Conservation (phyloP, 2,329 filamentous ascomycete species). For the Sporothrix pallida region DNA sequence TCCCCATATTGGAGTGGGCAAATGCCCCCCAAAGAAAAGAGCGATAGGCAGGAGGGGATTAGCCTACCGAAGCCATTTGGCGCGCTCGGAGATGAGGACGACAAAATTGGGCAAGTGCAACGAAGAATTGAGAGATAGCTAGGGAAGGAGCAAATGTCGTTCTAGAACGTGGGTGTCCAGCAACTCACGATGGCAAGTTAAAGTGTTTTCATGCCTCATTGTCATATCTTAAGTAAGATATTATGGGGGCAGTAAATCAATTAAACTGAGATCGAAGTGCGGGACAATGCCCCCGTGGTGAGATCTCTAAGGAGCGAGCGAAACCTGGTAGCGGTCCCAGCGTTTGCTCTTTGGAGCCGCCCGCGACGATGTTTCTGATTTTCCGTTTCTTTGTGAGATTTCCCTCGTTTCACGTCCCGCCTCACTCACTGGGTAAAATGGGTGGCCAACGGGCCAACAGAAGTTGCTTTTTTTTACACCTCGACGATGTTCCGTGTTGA, state of each 20-base stretch:
- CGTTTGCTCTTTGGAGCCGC: not conserved
- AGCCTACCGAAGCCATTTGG: conserved; percentile 1
- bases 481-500: not conserved
- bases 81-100: conserved; percentile 22
- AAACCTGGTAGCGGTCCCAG: conserved; percentile 14
- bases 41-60: conserved; percentile 6
- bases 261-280: conserved; percentile 5
- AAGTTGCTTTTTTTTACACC: not conserved
- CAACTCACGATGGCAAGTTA: conserved; percentile 7
- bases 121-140: not conserved
- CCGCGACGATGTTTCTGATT: conserved; percentile 11
- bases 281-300: not conserved
- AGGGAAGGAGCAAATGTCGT: conserved; percentile 1
- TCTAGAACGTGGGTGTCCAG: not conserved
- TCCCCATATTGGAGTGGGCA: not conserved
- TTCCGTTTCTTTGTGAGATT: conserved; percentile 1
- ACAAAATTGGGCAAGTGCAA: not conserved
- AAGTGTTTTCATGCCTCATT: not conserved
- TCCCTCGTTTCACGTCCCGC: conserved; percentile 15
- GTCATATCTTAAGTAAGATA: not conserved
- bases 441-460: not conserved
- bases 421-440: not conserved
- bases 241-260: not conserved
- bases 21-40: not conserved
- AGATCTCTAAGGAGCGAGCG: conserved; percentile 10